Percentiles rank a stretch among this genome's conserved stretches.
Conservation (phyloP, 2,329 filamentous ascomycete species). For the Trichophyton verrucosum region DNA sequence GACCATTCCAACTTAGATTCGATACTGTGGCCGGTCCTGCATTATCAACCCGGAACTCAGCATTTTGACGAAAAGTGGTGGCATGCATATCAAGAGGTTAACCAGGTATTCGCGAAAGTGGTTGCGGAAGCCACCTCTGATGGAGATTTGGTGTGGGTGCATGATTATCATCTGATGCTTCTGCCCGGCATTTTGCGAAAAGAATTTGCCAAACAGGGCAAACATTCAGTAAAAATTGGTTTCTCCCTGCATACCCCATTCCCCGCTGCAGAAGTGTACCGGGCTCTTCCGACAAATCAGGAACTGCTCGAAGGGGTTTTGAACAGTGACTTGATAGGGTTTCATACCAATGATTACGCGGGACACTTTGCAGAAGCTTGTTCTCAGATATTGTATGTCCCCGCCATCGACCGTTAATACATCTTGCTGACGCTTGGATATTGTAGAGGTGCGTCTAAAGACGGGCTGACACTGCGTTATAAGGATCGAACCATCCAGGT, state of each 20-base stretch:
- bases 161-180: slow-evolving; percentile 88
- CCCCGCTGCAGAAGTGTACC: slow-evolving; percentile 87
- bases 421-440: not conserved
- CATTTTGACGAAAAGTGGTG: slow-evolving; percentile 85
- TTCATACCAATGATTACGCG: slow-evolving; percentile 91
- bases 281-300: slow-evolving; percentile 76
- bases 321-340: slow-evolving; percentile 83
- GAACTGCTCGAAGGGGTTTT: slow-evolving; percentile 81
- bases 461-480: slow-evolving; percentile 79
- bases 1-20: slow-evolving; percentile 48
- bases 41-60: slow-evolving; percentile 90
- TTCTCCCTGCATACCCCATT: slow-evolving; percentile 94
- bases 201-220: slow-evolving; percentile 53
- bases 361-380: slow-evolving; percentile 91
- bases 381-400: slow-evolving; percentile 60
- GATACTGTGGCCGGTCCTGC: slow-evolving; percentile 92
- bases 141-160: slow-evolving; percentile 81
- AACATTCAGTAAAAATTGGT: slow-evolving; percentile 70
- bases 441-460: slow-evolving; percentile 75
- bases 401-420: not conserved
- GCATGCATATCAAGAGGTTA: slow-evolving; percentile 87
- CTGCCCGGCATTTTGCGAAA: slow-evolving; percentile 81
- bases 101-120: slow-evolving; percentile 78
- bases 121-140: slow-evolving; percentile 83
- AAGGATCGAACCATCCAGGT: slow-evolving; percentile 70